Base-by-base conservation (phyloP, 129 eudicot species). In the Escallonia herrerae region DNA sequence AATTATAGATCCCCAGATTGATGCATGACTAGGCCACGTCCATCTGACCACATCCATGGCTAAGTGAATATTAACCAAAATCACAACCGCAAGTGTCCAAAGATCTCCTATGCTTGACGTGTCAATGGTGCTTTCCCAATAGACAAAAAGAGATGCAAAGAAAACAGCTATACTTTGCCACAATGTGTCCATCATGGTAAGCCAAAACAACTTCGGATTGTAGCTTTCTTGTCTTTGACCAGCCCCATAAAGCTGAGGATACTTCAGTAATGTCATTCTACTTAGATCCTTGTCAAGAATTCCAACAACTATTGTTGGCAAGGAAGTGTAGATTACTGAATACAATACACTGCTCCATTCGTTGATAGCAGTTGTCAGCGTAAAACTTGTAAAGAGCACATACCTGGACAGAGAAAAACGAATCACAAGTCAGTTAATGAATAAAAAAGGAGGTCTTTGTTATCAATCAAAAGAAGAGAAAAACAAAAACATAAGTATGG, bases 281-380 rank as follows among this genome's bases (percentile, higher is more conserved):
- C 99, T 74, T 69, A 89, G 65, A 79, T 94, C 95, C 77, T 94
- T 94, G 80, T 94, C 99, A 15, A 94, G 88, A 78, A 94, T 74
- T 13, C 86, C 99, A 37, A 94, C 84, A 10, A 94, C 73, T 40
- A 94, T 79, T 66, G 99, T 94, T 22, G 99, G 99, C 50, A 86
- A 42, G 6, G 99, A 70, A 33, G 95, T 89, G 71, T 94, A 94
- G 60, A 89, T 71, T 45, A 94, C 77, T 13, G 99, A 94, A 69
- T 94, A 94, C 72, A 94, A 65, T 64, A 94, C 87, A 15, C 95
- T 86, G 87, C 97, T 94, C 99, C 99, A 89, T 57, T 94, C 99
- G 0, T 89, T 94, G 41, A 94, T 77, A 0, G 99, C 93, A 13
- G 97, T 89, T 64, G 95, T 94, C 67, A 89, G 64, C 13, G 99